Conservation (phyloP, 2,329 filamentous ascomycete species). For the Neurospora sp. region DNA sequence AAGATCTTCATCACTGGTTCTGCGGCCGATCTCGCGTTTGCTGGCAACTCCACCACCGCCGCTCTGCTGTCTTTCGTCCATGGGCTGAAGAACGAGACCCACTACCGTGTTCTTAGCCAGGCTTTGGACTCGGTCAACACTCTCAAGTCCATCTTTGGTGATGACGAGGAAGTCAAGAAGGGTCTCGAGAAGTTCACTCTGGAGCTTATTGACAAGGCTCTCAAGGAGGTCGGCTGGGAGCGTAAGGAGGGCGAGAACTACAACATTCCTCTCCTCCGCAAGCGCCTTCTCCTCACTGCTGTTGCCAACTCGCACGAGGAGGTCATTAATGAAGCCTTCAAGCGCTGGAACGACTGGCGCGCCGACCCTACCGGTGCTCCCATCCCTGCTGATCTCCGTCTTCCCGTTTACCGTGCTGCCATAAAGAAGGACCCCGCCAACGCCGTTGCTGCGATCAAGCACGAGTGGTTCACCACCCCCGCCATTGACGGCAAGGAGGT, state of each 20-base stretch:
- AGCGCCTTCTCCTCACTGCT: slow-evolving; percentile 67
- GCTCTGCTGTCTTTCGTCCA: slow-evolving; percentile 75
- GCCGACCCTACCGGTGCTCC: slow-evolving; percentile 55
- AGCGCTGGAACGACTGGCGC: slow-evolving; percentile 72
- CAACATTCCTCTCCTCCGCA: slow-evolving; percentile 70
- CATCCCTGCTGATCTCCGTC: slow-evolving; percentile 73
- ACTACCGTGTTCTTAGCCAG: slow-evolving; percentile 84
- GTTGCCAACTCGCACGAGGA: slow-evolving; percentile 65
- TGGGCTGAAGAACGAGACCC: slow-evolving; percentile 70
- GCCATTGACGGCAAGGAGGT: slow-evolving; percentile 90
- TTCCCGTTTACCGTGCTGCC: slow-evolving; percentile 69
- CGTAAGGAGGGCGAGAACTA: slow-evolving; percentile 70
- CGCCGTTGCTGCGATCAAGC: slow-evolving; percentile 64
- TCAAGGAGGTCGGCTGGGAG: slow-evolving; percentile 78
- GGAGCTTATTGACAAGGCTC: slow-evolving; percentile 63
- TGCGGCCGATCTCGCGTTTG: slow-evolving; percentile 77
- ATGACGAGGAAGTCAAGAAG: slow-evolving; percentile 59
- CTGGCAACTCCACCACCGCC: slow-evolving; percentile 73
- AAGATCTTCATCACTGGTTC: slow-evolving; percentile 90
- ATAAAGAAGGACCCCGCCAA: slow-evolving; percentile 60
- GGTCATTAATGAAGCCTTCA: slow-evolving; percentile 64
- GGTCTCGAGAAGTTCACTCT: slow-evolving; percentile 71
- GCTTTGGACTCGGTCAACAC: slow-evolving; percentile 66
- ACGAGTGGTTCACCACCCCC: slow-evolving; percentile 73
- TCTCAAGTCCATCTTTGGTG: slow-evolving; percentile 76